phyloP scores from a whole-genome alignment of 2,329 filamentous ascomycete genomes.

The Thelonectria blattea region DNA sequence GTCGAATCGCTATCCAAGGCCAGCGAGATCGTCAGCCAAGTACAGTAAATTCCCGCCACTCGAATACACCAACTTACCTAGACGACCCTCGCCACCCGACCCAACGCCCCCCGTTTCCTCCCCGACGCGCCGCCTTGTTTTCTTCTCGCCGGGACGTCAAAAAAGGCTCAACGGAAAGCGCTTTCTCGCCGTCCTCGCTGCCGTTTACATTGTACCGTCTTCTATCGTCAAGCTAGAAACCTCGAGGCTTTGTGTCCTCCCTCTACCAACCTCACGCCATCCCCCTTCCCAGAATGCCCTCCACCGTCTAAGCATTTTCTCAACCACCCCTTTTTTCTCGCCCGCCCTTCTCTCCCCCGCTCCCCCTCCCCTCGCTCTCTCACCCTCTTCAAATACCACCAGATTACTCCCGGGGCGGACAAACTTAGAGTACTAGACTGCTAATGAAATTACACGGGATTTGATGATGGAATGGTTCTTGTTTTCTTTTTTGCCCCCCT shows the following conservation, averaged over 20 bases:
- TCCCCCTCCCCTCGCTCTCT: constrained; percentile 33
- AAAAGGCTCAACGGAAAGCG: constrained; percentile 20
- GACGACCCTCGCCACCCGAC: background rate
- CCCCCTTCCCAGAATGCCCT: background rate
- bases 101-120: background rate
- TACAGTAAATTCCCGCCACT: constrained; percentile 55
- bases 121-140: constrained; percentile 8
- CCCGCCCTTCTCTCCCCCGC: background rate
- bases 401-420: constrained; percentile 36
- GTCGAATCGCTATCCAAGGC: constrained; percentile 90
- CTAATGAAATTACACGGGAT: constrained; percentile 38
- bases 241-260: constrained; percentile 7
- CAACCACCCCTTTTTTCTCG: background rate
- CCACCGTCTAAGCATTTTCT: too few species aligned
- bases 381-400: constrained; percentile 47
- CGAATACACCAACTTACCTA: constrained; percentile 8
- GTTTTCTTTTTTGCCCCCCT: background rate
- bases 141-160: constrained; percentile 23
- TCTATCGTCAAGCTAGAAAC: constrained; percentile 17
- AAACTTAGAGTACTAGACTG: constrained; percentile 46
- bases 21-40: constrained; percentile 92
- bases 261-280: background rate
- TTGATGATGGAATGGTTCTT: constrained; percentile 22
- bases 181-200: constrained; percentile 19
- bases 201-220: constrained; percentile 15